Evolutionary conservation across 352 stramenopile genomes (phyloP), one percentile per base, ranked within the genome.

Genomic region (Pythium aristosporum): DNA sequence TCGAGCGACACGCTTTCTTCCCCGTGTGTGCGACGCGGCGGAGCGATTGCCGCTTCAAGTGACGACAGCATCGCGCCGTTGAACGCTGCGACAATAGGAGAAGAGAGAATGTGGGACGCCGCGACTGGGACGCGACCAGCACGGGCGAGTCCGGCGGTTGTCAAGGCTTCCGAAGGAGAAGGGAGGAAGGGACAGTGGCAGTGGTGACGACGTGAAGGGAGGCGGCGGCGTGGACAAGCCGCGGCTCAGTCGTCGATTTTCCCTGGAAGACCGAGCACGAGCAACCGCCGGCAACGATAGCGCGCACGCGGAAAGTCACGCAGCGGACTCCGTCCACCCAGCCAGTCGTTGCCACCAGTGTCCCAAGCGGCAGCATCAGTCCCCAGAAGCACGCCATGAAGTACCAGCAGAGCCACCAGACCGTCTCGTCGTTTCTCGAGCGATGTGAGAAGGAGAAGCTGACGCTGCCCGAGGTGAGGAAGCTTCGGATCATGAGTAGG

Each of bases 391-490:
- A 15, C 41, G 47, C 32, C 4, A 78, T 75, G 71, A 75, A 75
- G 63, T 70, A 69, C 30, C 34, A 57, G 2, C 43, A 69, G 47
- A 66, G 60, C 54, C 37, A 65, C 20, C 49, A 73, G 46, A 61
- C 43, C 28, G 47, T 78, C 5, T 68, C 63, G 20, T 39, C 44
- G n/a, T 80, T 82, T 37, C 30, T 82, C 44, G 53, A 74, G 16
- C 74, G 72, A 44, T 75, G 73, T 25, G 72, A 82, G 55, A 77
- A 78, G 61, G 72, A 76, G 47, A 68, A 76, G 37, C 21, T 82
- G 16, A 37, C 55, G 5, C 32, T 82, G 52, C 75, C 75, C 0
- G 63, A 82, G 72, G 75, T 82, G 43, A 15, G 36, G 18, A 32
- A 20, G 30, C 1, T 30, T 30, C 0, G 25, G 5, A 30, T 30